Conservation (phyloP, 169 alveolate species). For the Cryptosporidium canis region DNA sequence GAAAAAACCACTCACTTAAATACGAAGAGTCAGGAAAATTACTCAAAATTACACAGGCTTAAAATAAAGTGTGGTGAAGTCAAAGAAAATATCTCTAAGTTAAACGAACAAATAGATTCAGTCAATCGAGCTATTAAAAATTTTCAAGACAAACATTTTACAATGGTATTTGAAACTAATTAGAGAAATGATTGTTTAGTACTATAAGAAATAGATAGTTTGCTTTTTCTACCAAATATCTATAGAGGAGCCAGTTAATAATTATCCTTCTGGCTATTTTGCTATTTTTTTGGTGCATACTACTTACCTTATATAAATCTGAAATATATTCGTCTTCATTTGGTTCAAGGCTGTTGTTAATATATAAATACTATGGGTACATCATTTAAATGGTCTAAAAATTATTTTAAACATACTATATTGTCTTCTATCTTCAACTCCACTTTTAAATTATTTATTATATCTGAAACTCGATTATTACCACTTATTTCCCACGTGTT, state of each 20-base stretch:
- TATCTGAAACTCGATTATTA: neutral
- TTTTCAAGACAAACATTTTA: constrained; percentile 39
- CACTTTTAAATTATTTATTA: neutral
- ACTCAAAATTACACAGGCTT: neutral
- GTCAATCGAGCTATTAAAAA: neutral
- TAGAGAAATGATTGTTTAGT: constrained; percentile 10
- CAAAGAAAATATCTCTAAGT: neutral
- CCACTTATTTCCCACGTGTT: neutral
- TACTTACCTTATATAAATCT: constrained; percentile 51
- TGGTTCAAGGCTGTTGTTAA: constrained; percentile 24
- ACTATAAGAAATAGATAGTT: constrained; percentile 22
- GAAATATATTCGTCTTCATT: constrained; percentile 39
- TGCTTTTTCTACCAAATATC: constrained; percentile 14
- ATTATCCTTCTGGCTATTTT: neutral
- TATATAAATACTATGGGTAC: constrained; percentile 19
- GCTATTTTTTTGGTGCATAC: neutral
- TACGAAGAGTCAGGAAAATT: neutral
- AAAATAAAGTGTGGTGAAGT: neutral
- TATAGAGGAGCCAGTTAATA: neutral
- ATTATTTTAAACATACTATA: constrained; percentile 20
- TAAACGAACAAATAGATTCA: constrained; percentile 2
- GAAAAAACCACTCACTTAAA: neutral
- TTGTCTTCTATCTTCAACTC: constrained; percentile 13
- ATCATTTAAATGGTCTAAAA: neutral
- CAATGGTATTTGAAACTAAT: neutral